Evolutionary conservation across 768 basidiomycete genomes (phyloP).

Genomic region (Gautieria morchelliformis): DNA sequence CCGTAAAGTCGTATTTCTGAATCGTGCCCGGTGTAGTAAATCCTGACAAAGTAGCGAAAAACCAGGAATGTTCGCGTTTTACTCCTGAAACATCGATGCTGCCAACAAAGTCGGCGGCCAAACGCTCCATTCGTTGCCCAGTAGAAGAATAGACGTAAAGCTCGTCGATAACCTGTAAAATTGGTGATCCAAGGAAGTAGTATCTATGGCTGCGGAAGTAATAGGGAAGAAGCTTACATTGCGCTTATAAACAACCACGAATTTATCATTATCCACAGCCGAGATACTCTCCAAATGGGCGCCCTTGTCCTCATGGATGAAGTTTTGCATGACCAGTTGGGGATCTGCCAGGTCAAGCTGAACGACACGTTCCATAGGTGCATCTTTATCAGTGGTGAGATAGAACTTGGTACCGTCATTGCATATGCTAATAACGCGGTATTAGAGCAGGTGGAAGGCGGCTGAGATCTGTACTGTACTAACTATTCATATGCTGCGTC

Average conservation of each 20-base stretch:
- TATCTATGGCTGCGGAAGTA: not conserved
- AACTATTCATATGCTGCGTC: constrained; percentile 58
- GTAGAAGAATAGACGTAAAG: constrained; percentile 56
- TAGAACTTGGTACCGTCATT: constrained; percentile 57
- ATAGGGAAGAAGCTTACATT: constrained; percentile 38
- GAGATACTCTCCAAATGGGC: constrained; percentile 46
- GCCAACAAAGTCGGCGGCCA: constrained; percentile 63
- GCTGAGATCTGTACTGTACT: constrained; percentile 15
- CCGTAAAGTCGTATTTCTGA: constrained; percentile 49
- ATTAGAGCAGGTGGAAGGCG: not conserved
- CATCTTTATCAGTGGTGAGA: constrained; percentile 54
- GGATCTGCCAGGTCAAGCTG: constrained; percentile 49
- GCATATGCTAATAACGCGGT: constrained; percentile 37
- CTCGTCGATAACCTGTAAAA: constrained; percentile 62
- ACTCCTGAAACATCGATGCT: constrained; percentile 39
- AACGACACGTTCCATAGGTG: constrained; percentile 58
- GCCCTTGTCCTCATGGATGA: constrained; percentile 60
- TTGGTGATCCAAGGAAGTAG: not conserved
- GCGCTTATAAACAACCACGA: constrained; percentile 58
- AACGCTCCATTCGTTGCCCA: constrained; percentile 43
- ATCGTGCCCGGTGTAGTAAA: constrained; percentile 68
- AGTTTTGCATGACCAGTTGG: constrained; percentile 35
- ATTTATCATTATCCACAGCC: constrained; percentile 42
- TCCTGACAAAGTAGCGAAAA: constrained; percentile 55
- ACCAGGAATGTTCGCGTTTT: constrained; percentile 42